These are phyloP conservation scores for Phytophthora aleatoria DNA, from an alignment of 352 stramenopile genomes.

Conservation along the genomic window DNA sequence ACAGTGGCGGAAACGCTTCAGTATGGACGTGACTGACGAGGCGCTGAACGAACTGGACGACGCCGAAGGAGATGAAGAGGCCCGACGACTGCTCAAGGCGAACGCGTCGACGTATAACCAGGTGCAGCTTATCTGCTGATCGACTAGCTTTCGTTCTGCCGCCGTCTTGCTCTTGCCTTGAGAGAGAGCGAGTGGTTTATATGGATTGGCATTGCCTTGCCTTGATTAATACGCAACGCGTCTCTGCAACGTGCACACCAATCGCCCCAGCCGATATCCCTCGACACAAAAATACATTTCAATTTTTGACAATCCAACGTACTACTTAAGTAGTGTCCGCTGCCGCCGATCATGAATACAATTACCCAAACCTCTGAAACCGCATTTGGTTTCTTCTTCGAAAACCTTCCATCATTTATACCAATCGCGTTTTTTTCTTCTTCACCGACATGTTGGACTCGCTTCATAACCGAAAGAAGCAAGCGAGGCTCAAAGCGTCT, in stretches of 20 bases:
- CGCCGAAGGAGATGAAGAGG: constrained; percentile 29
- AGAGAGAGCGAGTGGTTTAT: constrained; percentile 20
- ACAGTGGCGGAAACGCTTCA: constrained; percentile 52
- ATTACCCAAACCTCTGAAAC: too few species aligned
- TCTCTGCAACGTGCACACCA: too few species aligned
- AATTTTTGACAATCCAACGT: constrained; percentile 13
- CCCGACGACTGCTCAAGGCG: constrained; percentile 35
- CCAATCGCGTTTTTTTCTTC: constrained; percentile 11
- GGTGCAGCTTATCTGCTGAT: constrained; percentile 54
- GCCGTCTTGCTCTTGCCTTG: constrained; percentile 14
- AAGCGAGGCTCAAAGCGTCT: constrained; percentile 24
- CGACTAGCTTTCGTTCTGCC: constrained; percentile 2
- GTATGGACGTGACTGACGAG: constrained; percentile 57
- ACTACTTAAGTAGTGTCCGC: too few species aligned
- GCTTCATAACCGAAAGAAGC: constrained; percentile 26
- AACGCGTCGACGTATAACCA: constrained; percentile 43
- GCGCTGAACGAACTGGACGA: constrained; percentile 48
- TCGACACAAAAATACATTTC: constrained; percentile 27
- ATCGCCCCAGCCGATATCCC: background rate
- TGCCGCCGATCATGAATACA: too few species aligned
- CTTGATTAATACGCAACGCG: constrained; percentile 16
- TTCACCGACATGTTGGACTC: constrained; percentile 21
- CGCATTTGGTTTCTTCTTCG: background rate
- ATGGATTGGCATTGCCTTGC: constrained; percentile 13
- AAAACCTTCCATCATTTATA: constrained; percentile 13